Base-by-base conservation (phyloP, 139 green algal species). In the Edaphochlamys debaryana region DNA sequence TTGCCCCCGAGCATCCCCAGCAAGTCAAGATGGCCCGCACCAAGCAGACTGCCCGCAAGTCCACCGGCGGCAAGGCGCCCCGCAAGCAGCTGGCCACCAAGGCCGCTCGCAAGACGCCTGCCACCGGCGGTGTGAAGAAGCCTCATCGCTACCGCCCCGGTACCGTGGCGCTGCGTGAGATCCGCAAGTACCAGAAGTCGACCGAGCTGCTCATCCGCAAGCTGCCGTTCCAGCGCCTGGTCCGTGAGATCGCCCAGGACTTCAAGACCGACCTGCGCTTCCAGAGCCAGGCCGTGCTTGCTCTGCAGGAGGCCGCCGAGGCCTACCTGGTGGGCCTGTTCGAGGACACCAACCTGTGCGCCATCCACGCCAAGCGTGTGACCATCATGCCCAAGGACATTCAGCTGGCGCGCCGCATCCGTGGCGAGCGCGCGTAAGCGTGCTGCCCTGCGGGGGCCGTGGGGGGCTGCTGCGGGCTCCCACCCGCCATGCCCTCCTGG, bases 231-330 rank as follows among this genome's bases (percentile, higher is more conserved):
- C 95, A 98, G 92, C 91, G 96, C 72, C 91, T 99, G 77, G 96
- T 99, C 30, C 92, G 96, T 41, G 96, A 99, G 90, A 99, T 99
- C 73, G 95, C 96, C 38, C 95, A 98, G 93, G 96, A 99, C 92
- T 99, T 98, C 96, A 98, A 99, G 94, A 98, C 96, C 69, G 96
- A 99, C 94, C 93, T 98, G 88, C 92, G 96, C 84, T 99, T 99
- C 94, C 96, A 99, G 94, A 89, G 79, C 80, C 94, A 91, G 56
- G 97, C 97, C 25, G 95, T 99, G 50, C 91, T 98, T 72, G 97
- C 94, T 30, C 94, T 99, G 67, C 97, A 99, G 92, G 97, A 98
- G 92, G 96, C 96, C 36, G 94, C 96, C 63, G 96, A 99, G 93
- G 96, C 96, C 34, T 99, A 98, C 93, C 91, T 99, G 85, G 96